Conservation (phyloP, 179 eudicot species). For the Drosera spatulata region DNA sequence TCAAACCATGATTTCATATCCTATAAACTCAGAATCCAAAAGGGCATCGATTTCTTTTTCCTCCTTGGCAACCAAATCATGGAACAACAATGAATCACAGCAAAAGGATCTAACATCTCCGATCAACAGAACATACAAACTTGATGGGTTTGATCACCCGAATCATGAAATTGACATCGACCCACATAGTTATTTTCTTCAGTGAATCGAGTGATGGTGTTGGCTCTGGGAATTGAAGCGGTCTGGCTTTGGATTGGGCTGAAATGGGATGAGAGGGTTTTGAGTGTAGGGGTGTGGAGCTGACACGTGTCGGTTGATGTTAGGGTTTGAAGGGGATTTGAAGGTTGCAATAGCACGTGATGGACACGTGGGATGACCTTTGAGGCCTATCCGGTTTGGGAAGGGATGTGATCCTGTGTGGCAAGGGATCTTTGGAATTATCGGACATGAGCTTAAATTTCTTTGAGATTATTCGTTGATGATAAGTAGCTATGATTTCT, state of each 20-base stretch:
- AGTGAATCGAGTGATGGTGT: background rate
- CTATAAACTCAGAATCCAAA: background rate
- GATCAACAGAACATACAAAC: conserved; percentile 1
- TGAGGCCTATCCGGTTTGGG: conserved; percentile 14
- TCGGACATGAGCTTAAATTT: no score
- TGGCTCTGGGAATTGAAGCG: background rate
- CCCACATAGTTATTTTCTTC: conserved; percentile 1
- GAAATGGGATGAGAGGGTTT: conserved; percentile 7
- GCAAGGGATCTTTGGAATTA: no score
- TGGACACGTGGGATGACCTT: conserved; percentile 9
- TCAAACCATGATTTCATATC: conserved; percentile 1
- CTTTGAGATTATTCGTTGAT: no score
- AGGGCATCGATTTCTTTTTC: conserved; percentile 20
- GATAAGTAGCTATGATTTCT: no score
- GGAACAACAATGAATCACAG: background rate
- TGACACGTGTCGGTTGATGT: conserved; percentile 29
- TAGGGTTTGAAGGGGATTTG: conserved; percentile 14
- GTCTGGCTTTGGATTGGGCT: background rate
- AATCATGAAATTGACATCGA: background rate
- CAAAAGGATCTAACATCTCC: conserved; percentile 36
- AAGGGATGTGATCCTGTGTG: no score
- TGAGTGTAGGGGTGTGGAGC: conserved; percentile 9
- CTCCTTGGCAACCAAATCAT: conserved; percentile 39
- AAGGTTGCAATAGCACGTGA: background rate
- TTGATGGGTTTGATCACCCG: conserved; percentile 5